Evolutionary conservation across 1,284 basidiomycete species (phyloP), one percentile per base, ranked within the genome.

Genomic region (Sphagnurus paluster): DNA sequence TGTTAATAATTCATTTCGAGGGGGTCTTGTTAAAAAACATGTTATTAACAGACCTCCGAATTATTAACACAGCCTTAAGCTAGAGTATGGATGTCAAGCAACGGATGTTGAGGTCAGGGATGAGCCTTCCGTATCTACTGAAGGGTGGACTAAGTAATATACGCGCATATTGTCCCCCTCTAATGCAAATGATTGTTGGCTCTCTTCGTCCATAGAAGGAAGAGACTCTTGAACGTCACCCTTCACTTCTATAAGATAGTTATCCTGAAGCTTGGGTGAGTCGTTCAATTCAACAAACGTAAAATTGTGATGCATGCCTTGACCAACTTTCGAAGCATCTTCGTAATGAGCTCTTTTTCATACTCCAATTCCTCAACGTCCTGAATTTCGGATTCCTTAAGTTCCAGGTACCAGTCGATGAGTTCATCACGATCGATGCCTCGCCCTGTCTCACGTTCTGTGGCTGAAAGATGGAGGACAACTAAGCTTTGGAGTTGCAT

Each of bases 331-430:
- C 75, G 81, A 52, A 99, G 66, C 59, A 97, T 87, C 71, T 98
- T 99, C 36, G 79, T 82, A 53, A 98, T 84, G 48, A 99, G 73
- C 64, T 92, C 89, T 58, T 86, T 88, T 71, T 99, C 92, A 56
- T 90, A 86, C 58, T 98, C 93, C n/a, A 97, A 71, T 61, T 96
- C 88, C 45, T 95, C 93, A 11, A 93, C 77, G 39, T 87, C 84
- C 52, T 89, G 82, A 38, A 98, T 74, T 54, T 93, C 87, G 26
- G 77, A 74, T 67, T 99, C 97, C 65, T 82, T 87, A 52, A 82
- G 72, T 71, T 99, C 94, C 42, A 99, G 78, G 65, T 98, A 99
- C 94, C 94, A 97, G 65, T 97, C 91, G 50, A 97, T 87, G 36
- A 99, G 76, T 60, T 95, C 93, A 53, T 95, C 90, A 39, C 86